These are phyloP conservation scores for Acanthamoeba healyi DNA, from an alignment of 208 protist genomes.

Conservation along the genomic window DNA sequence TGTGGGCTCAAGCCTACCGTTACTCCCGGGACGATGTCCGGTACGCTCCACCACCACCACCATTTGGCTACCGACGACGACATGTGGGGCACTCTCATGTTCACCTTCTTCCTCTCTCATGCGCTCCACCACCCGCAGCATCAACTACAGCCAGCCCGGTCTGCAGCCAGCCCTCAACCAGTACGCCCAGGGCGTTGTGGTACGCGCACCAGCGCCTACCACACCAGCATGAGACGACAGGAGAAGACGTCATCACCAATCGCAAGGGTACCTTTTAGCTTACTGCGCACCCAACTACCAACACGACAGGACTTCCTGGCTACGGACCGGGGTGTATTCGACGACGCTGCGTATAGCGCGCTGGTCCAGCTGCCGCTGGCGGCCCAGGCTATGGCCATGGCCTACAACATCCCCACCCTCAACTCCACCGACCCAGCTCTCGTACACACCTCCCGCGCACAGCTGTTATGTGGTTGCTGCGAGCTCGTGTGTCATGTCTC, in stretches of 20 bases:
- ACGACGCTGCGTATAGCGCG: background rate
- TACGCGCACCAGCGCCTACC: background rate
- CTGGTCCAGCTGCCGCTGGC: background rate
- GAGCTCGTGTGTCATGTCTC: background rate
- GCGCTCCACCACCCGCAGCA: background rate
- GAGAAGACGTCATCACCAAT: no score
- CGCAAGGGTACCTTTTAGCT: no score
- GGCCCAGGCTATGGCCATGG: conserved; percentile 8
- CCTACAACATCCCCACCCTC: conserved; percentile 4
- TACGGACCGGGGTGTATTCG: background rate
- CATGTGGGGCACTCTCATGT: background rate
- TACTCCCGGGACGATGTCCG: conserved; percentile 11
- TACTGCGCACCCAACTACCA: no score
- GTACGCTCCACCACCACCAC: background rate
- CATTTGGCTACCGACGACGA: no score
- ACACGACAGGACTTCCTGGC: conserved; percentile 20
- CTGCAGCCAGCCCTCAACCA: background rate
- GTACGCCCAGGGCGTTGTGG: background rate
- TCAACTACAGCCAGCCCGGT: background rate
- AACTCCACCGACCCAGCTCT: background rate
- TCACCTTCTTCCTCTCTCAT: background rate
- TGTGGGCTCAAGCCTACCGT: background rate
- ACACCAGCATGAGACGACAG: no score
- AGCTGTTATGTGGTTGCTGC: no score
- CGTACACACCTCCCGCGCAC: background rate